Conservation (phyloP, 2,329 filamentous ascomycete genomes). For the Verticillium albo-atrum region DNA sequence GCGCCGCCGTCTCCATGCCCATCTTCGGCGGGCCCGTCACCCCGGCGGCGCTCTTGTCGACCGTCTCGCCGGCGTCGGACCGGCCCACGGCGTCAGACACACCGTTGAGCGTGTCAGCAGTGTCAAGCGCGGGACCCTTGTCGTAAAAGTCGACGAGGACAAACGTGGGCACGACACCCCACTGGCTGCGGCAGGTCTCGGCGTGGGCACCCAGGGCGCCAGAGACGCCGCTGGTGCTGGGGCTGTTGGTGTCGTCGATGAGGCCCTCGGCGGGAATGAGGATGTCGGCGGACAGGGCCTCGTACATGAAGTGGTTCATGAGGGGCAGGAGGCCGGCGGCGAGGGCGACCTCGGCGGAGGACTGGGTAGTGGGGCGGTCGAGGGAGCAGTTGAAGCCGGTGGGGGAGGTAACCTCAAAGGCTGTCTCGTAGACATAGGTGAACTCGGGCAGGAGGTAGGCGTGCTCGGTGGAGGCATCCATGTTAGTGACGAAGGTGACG, state of each 20-base stretch:
- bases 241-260: conserved; percentile 61
- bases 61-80: conserved; percentile 1
- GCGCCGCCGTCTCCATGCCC: conserved; percentile 28
- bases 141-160: conserved; percentile 79
- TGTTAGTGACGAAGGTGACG: conserved; percentile 63
- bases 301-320: conserved; percentile 78
- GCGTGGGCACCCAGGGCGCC: conserved; percentile 55
- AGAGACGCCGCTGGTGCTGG: conserved; percentile 39
- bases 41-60: conserved; percentile 12
- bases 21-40: conserved; percentile 12
- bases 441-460: conserved; percentile 63
- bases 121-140: conserved; percentile 62
- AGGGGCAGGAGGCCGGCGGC: conserved; percentile 60
- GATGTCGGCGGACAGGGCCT: conserved; percentile 47
- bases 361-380: conserved; percentile 55
- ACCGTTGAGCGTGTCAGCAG: conserved; percentile 65
- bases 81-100: conserved; percentile 36
- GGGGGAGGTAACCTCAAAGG: conserved; percentile 58
- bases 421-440: conserved; percentile 67
- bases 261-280: conserved; percentile 56
- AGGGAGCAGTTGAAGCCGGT: conserved; percentile 69
- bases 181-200: conserved; percentile 49
- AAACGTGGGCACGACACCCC: conserved; percentile 63
- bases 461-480: conserved; percentile 32
- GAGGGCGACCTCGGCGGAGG: conserved; percentile 47